phyloP scores from a whole-genome alignment of 139 green algal genomes.

The Micromonas pusilla region DNA sequence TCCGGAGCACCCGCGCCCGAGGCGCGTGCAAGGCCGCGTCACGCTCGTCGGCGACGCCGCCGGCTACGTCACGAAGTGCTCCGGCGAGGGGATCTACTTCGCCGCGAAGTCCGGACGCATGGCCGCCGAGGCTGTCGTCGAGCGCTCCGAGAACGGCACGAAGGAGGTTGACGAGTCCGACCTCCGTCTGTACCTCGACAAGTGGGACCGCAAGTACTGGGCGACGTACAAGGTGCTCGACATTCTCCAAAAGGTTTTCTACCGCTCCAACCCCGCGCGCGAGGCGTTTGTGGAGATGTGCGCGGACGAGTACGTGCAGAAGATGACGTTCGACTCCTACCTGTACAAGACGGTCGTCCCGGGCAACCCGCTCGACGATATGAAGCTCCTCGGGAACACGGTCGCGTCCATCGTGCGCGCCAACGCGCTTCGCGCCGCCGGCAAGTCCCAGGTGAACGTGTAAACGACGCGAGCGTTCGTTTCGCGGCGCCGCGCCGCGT shows the following conservation, averaged over 20 bases:
- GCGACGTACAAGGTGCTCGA: slow-evolving; percentile 99
- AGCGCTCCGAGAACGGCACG: slow-evolving; percentile 62
- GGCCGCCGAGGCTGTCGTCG: slow-evolving; percentile 90
- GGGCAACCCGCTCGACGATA: slow-evolving; percentile 92
- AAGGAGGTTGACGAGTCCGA: slow-evolving; percentile 80
- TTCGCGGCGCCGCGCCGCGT: neutral
- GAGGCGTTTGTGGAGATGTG: slow-evolving; percentile 99
- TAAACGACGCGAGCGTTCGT: neutral
- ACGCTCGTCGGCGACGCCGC: slow-evolving; percentile 92
- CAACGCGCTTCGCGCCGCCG: slow-evolving; percentile 75
- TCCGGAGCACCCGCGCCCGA: slow-evolving; percentile 89
- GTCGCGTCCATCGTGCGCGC: slow-evolving; percentile 76
- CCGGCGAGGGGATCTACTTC: slow-evolving; percentile 98
- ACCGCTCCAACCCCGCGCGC: slow-evolving; percentile 90
- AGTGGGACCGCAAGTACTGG: slow-evolving; percentile 99
- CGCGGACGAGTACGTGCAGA: slow-evolving; percentile 94
- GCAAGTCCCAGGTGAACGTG: neutral
- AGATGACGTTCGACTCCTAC: slow-evolving; percentile 99
- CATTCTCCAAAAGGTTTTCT: slow-evolving; percentile 99
- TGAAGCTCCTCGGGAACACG: slow-evolving; percentile 90
- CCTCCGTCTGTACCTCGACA: slow-evolving; percentile 87
- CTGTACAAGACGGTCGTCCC: slow-evolving; percentile 99
- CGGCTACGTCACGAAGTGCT: slow-evolving; percentile 95
- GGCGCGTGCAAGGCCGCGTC: slow-evolving; percentile 68
- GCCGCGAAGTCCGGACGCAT: slow-evolving; percentile 97